These are phyloP conservation scores for Chamaenerion angustifolium DNA, from an alignment of 345 rosid genomes.

Conservation along the genomic window DNA sequence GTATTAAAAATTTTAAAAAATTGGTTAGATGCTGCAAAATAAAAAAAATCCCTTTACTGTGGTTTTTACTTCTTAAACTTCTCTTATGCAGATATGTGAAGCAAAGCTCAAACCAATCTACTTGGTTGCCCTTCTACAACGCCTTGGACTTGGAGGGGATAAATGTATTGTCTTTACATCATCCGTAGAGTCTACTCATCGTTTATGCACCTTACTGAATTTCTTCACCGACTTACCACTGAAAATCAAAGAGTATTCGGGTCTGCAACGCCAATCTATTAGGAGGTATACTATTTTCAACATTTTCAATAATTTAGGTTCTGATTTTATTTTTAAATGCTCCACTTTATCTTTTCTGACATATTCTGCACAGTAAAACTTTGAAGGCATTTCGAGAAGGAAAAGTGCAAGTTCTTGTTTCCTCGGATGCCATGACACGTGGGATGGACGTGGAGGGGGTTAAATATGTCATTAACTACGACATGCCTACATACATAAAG, in stretches of 20 bases:
- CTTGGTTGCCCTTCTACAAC: constrained; percentile 64
- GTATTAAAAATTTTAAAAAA: too few species aligned
- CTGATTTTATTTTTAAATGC: too few species aligned
- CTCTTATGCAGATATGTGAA: constrained; percentile 44
- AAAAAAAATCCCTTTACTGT: too few species aligned
- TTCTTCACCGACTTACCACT: constrained; percentile 55
- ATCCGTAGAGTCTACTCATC: constrained; percentile 78
- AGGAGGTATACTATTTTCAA: constrained; percentile 39
- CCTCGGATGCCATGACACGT: constrained; percentile 91
- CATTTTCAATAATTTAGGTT: too few species aligned
- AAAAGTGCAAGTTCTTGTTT: constrained; percentile 74
- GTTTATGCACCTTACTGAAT: constrained; percentile 63
- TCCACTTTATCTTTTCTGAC: too few species aligned
- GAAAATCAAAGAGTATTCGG: constrained; percentile 79
- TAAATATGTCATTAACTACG: constrained; percentile 73
- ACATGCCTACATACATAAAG: constrained; percentile 66
- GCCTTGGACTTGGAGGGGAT: constrained; percentile 56
- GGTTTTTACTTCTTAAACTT: neutral
- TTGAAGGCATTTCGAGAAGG: constrained; percentile 71
- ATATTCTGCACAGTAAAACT: constrained; percentile 47
- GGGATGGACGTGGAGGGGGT: constrained; percentile 97
- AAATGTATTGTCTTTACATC: constrained; percentile 82
- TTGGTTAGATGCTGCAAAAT: too few species aligned
- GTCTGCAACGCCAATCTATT: constrained; percentile 60
- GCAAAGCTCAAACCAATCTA: constrained; percentile 66